Conservation (phyloP, 2,329 filamentous ascomycete genomes). For the Arthrobotrys iridis region DNA sequence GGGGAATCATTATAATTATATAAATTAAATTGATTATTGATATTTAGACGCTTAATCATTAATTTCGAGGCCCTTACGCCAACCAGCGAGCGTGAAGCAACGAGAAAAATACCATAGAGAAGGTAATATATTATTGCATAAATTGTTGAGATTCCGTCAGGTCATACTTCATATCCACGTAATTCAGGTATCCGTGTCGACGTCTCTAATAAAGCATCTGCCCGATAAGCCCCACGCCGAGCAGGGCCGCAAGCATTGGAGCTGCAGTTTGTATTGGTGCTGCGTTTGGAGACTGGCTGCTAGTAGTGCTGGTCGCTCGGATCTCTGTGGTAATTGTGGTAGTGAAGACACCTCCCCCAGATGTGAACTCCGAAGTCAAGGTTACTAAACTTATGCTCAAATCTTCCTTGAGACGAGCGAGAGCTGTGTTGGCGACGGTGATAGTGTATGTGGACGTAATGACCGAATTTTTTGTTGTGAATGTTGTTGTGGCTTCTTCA, state of each 20-base stretch:
- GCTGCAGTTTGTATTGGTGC: conserved; percentile 21
- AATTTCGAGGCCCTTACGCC: no score
- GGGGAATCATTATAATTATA: no score
- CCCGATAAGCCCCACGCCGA: conserved; percentile 27
- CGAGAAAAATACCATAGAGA: no score
- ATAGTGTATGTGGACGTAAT: conserved; percentile 21
- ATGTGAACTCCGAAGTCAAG: conserved; percentile 14
- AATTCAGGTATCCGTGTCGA: not conserved
- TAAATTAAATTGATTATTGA: no score
- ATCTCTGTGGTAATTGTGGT: conserved; percentile 12
- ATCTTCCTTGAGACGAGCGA: not conserved
- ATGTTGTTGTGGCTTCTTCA: not conserved
- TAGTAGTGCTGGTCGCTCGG: not conserved
- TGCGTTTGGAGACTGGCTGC: conserved; percentile 24
- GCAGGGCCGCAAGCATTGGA: conserved; percentile 3
- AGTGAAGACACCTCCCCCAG: not conserved
- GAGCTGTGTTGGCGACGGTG: conserved; percentile 13
- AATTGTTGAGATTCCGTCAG: no score
- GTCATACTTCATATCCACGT: no score
- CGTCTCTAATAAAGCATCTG: conserved; percentile 29
- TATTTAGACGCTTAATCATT: no score
- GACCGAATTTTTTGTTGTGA: conserved; percentile 2
- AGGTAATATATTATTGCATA: no score
- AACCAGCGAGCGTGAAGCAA: no score
- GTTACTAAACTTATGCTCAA: conserved; percentile 8